Base-by-base conservation (phyloP, 305 asterid species). In the Fraxinus velutina region DNA sequence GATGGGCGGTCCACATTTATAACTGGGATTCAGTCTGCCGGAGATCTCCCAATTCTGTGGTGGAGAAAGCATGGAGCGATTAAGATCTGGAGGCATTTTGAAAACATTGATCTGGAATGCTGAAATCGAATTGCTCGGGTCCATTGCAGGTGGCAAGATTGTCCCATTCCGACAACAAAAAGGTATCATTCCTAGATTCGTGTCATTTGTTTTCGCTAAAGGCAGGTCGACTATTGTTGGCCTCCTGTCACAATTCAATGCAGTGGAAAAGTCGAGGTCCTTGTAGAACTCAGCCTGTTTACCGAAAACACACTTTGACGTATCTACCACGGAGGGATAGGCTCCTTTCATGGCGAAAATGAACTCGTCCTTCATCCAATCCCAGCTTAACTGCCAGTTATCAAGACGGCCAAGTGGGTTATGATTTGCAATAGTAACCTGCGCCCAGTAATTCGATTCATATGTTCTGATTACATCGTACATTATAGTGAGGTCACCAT, bases 361-460 rank as follows among this genome's bases (percentile, higher is more conserved):
- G 86, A 96, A 96, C 88, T 96, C 98, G 10, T 91, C 97, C 37
- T 92, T 92, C 98, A 96, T 94, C 98, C 99, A 96, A 77, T 96
- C 97, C 97, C 98, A 96, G 88, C 94, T 94, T 30, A 96, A 78
- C 83, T 86, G 90, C 99, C 99, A 96, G 88, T 90, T 90, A 37
- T 96, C 98, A n/a, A 96, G 97, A 0, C 98, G 89, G 64, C 97
- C 99, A 4, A 96, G 96, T 2, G 97, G 92, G 81, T 90, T 94
- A 87, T 93, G 97, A 86, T 94, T 96, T 33, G 91, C 87, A 6
- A 96, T 94, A 0, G 89, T 90, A 17, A 96, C 98, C 39, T 89
- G 90, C 0, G 98, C 97, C 99, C 98, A 94, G 79, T 96, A 96
- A 73, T 84, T 93, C 24, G 92, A 85, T 2, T 89, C 97, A 29